These are phyloP conservation scores for Lomentospora prolificans DNA, from an alignment of 2,329 filamentous ascomycete species.

Conservation along the genomic window DNA sequence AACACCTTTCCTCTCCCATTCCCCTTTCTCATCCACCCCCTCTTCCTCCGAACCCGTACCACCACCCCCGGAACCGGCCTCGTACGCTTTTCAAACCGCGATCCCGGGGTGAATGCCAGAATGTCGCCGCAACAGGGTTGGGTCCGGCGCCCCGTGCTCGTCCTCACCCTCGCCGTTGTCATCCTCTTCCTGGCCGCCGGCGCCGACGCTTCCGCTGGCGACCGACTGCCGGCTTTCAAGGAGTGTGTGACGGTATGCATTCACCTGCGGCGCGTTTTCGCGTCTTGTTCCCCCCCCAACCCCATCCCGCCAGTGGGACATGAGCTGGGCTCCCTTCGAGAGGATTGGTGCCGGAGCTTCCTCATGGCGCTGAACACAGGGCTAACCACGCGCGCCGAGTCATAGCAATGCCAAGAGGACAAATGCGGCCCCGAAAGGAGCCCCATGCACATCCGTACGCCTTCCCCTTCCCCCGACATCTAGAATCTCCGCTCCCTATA, in stretches of 20 bases:
- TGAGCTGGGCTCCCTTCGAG: not conserved
- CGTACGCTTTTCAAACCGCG: not conserved
- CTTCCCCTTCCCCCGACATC: slow-evolving; percentile 8
- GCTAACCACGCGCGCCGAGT: slow-evolving; percentile 4
- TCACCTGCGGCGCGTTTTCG: not conserved
- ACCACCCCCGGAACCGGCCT: not conserved
- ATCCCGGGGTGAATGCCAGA: not conserved
- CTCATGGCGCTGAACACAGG: slow-evolving; percentile 2
- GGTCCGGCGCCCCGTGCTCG: slow-evolving; percentile 1
- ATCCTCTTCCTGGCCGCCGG: slow-evolving; percentile 28
- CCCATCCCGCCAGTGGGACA: not conserved
- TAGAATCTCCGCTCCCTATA: too few relatives aligned
- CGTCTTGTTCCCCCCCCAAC: not conserved
- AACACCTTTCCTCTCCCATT: not conserved
- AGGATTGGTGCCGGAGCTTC: not conserved
- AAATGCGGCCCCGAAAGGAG: slow-evolving; percentile 60
- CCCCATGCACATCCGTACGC: slow-evolving; percentile 60
- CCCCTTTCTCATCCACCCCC: not conserved
- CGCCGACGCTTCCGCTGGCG: slow-evolving; percentile 67
- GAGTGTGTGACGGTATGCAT: slow-evolving; percentile 69
- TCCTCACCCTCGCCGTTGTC: not conserved
- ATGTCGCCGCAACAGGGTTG: not conserved
- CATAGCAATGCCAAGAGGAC: slow-evolving; percentile 67
- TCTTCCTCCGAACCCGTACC: not conserved
- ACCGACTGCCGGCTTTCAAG: slow-evolving; percentile 76